phyloP scores from a whole-genome alignment of 331 rosid species.

The Saraca asoca region DNA sequence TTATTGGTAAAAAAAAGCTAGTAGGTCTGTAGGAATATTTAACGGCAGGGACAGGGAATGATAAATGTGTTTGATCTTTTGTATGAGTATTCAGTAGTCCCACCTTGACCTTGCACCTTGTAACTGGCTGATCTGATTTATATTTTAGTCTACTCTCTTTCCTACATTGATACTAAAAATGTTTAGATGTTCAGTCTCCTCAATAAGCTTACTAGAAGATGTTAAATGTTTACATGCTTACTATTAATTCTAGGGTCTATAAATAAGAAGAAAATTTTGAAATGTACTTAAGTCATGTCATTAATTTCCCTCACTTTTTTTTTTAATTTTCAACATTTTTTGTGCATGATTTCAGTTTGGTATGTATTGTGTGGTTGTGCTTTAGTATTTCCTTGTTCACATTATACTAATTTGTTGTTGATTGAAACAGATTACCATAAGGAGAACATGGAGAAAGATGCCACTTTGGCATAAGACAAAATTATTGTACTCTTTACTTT shows the following conservation, averaged over 20 bases:
- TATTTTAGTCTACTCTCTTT: conserved; percentile 9
- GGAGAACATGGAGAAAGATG: conserved; percentile 93
- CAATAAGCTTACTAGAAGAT: background rate
- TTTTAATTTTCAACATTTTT: conserved; percentile 18
- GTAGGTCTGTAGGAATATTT: background rate
- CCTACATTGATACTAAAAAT: background rate
- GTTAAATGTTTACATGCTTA: background rate
- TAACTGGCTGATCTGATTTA: conserved; percentile 9
- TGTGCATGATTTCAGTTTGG: conserved; percentile 10
- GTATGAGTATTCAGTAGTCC: background rate
- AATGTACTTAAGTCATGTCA: background rate
- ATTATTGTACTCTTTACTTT: conserved; percentile 63
- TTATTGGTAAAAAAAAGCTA: too few species aligned
- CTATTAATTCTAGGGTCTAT: background rate
- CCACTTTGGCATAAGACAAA: conserved; percentile 91
- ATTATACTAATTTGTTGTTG: conserved; percentile 32
- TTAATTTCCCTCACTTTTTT: background rate
- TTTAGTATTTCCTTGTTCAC: conserved; percentile 9
- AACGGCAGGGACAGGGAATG: background rate
- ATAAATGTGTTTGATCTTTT: background rate
- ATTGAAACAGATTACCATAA: conserved; percentile 66
- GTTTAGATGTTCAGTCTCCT: conserved; percentile 18
- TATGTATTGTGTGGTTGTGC: conserved; percentile 4
- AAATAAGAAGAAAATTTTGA: conserved; percentile 10
- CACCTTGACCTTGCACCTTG: too few species aligned